A percentile compares a stretch with the other conserved stretches of the same genome.
Evolutionary conservation across 345 rosid genomes (phyloP).

Genomic region (Anacardium occidentale): DNA sequence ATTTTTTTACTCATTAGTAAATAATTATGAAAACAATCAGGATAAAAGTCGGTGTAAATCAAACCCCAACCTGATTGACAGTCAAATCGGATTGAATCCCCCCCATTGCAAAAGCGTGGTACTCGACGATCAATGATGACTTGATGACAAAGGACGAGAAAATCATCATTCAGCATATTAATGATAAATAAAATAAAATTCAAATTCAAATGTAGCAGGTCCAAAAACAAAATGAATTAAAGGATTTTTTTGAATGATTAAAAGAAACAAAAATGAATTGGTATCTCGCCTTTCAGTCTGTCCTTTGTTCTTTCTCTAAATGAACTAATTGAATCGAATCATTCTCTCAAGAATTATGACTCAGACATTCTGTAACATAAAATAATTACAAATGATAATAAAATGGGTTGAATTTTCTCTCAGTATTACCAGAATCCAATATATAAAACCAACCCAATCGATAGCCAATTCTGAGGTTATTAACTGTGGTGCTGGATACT

Average conservation of each 20-base stretch:
- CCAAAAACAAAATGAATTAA: too few relatives aligned
- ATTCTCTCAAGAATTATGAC: slow-evolving; percentile 25
- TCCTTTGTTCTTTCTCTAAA: slow-evolving; percentile 2
- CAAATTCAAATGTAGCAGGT: background rate
- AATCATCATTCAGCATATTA: too few relatives aligned
- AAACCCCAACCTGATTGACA: too few relatives aligned
- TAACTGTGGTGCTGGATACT: background rate
- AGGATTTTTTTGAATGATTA: background rate
- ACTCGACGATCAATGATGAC: too few relatives aligned
- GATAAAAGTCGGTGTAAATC: too few relatives aligned
- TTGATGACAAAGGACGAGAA: too few relatives aligned
- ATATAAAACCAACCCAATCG: slow-evolving; percentile 17
- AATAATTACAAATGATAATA: slow-evolving; percentile 39
- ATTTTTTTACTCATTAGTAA: too few relatives aligned
- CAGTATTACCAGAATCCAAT: slow-evolving; percentile 27
- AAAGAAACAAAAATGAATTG: background rate
- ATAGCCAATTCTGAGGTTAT: slow-evolving; percentile 7
- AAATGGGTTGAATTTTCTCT: slow-evolving; percentile 20
- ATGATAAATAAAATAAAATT: background rate
- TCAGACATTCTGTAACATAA: slow-evolving; percentile 20
- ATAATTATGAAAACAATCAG: too few relatives aligned
- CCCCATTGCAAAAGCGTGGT: too few relatives aligned
- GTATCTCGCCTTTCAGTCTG: background rate
- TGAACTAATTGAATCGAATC: slow-evolving; percentile 35
- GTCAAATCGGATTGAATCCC: too few relatives aligned